A percentile compares a stretch with the other conserved stretches of the same genome.
Conservation (phyloP, 2,329 filamentous ascomycete species). For the Monilinia fructicola region DNA sequence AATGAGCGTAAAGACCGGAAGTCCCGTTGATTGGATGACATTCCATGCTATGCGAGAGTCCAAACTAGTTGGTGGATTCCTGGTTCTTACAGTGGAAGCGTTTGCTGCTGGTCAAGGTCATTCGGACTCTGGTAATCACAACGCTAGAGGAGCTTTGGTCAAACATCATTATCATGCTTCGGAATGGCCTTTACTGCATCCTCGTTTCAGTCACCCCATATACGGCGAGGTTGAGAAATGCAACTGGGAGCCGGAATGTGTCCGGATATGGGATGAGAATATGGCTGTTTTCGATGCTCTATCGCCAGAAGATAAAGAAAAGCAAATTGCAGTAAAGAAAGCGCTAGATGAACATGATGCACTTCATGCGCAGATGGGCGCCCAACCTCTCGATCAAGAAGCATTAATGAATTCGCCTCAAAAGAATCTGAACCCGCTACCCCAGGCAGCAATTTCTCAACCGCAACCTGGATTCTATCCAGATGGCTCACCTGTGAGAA, state of each 20-base stretch:
- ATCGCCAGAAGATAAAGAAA: constrained; percentile 58
- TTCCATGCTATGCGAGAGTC: constrained; percentile 68
- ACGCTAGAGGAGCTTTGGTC: constrained; percentile 63
- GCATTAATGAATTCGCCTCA: constrained; percentile 1
- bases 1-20: constrained; percentile 53
- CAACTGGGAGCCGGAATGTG: constrained; percentile 67
- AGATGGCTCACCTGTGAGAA: constrained; percentile 8
- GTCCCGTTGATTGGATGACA: constrained; percentile 57
- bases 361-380: constrained; percentile 21
- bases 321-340: constrained; percentile 38
- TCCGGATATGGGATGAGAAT: constrained; percentile 64
- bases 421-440: constrained; percentile 4
- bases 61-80: constrained; percentile 60
- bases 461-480: constrained; percentile 10
- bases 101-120: constrained; percentile 73
- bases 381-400: not conserved
- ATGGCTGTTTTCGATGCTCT: constrained; percentile 60
- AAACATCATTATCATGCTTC: constrained; percentile 76
- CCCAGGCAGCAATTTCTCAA: not conserved
- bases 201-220: constrained; percentile 64
- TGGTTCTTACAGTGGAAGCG: constrained; percentile 69
- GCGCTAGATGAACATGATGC: constrained; percentile 26
- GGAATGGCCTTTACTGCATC: constrained; percentile 67
- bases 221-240: constrained; percentile 70
- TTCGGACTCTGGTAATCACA: constrained; percentile 69